phyloP scores from a whole-genome alignment of 2,329 filamentous ascomycete species.

The Cordyceps cateniannulata region DNA sequence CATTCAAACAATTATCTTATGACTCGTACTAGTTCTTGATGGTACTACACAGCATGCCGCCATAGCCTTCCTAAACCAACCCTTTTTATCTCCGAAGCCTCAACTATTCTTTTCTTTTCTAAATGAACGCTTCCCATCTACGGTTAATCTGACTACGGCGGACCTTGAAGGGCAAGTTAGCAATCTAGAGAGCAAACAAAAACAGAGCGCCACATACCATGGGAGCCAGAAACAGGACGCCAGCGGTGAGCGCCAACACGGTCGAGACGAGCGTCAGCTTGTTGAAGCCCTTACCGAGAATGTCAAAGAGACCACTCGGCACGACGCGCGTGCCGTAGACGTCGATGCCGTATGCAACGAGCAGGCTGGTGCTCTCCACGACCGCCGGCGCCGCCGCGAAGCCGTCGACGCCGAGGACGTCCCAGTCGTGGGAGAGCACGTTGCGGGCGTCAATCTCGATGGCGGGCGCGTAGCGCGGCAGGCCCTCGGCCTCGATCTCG shows the following conservation, averaged over 20 bases:
- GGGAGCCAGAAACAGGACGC: conserved; percentile 72
- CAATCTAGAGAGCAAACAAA: not conserved
- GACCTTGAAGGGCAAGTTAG: conserved; percentile 38
- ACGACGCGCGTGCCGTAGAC: conserved; percentile 79
- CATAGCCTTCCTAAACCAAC: not conserved
- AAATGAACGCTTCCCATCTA: conserved; percentile 43
- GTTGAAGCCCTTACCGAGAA: conserved; percentile 89
- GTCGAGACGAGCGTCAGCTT: conserved; percentile 80
- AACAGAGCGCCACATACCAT: conserved; percentile 58
- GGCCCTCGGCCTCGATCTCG: conserved; percentile 73
- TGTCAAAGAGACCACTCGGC: conserved; percentile 87
- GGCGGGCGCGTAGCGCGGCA: conserved; percentile 67
- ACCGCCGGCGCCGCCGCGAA: conserved; percentile 71
- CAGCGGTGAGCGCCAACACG: conserved; percentile 69
- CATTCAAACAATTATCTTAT: not conserved
- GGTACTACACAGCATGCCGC: not conserved
- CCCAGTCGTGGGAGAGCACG: conserved; percentile 73
- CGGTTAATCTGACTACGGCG: conserved; percentile 62
- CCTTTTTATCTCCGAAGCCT: not conserved
- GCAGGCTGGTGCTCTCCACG: conserved; percentile 84
- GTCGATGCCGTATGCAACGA: conserved; percentile 84
- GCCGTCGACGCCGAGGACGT: conserved; percentile 67
- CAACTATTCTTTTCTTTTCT: not conserved
- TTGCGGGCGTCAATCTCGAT: conserved; percentile 80
- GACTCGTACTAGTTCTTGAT: not conserved